Percentiles rank a stretch among this genome's conserved stretches.
These are phyloP conservation scores for Cryomyces minteri DNA, from an alignment of 495 filamentous ascomycete species.

Conservation along the genomic window DNA sequence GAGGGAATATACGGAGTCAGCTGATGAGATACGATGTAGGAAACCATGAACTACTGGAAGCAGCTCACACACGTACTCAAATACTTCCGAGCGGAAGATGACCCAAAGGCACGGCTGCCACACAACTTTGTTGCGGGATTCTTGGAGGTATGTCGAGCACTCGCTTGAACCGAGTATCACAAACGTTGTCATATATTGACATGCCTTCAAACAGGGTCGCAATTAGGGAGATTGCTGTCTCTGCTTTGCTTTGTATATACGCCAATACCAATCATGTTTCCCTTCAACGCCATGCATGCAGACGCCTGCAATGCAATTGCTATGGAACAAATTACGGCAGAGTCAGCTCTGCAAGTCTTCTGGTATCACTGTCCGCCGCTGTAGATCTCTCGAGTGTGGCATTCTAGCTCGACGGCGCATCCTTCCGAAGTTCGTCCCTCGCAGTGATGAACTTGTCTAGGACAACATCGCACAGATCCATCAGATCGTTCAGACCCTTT, in stretches of 20 bases:
- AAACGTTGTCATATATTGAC: not conserved
- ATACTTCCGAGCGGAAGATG: conserved; percentile 86
- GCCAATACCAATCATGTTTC: conserved; percentile 11
- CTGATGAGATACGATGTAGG: conserved; percentile 28
- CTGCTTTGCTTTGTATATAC: conserved; percentile 8
- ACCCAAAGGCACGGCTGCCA: conserved; percentile 58
- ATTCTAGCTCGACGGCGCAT: too few species aligned
- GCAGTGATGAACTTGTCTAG: conserved; percentile 60
- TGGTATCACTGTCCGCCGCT: too few species aligned
- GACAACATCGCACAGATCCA: conserved; percentile 83
- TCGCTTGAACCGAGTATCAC: not conserved
- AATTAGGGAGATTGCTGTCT: conserved; percentile 3
- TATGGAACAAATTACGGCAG: not conserved
- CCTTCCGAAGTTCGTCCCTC: conserved; percentile 36
- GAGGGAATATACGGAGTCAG: too few species aligned
- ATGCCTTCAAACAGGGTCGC: conserved; percentile 4
- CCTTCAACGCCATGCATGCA: not conserved
- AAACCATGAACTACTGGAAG: conserved; percentile 99
- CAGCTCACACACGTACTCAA: conserved; percentile 92
- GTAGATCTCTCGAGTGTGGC: not conserved
- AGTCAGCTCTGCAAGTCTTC: not conserved
- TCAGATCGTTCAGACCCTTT: conserved; percentile 74
- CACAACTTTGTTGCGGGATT: conserved; percentile 82
- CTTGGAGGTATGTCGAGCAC: conserved; percentile 44
- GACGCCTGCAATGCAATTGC: conserved; percentile 11